Evolutionary conservation across 257 asterid species (phyloP).

Genomic region (Solanum habrochaites): DNA sequence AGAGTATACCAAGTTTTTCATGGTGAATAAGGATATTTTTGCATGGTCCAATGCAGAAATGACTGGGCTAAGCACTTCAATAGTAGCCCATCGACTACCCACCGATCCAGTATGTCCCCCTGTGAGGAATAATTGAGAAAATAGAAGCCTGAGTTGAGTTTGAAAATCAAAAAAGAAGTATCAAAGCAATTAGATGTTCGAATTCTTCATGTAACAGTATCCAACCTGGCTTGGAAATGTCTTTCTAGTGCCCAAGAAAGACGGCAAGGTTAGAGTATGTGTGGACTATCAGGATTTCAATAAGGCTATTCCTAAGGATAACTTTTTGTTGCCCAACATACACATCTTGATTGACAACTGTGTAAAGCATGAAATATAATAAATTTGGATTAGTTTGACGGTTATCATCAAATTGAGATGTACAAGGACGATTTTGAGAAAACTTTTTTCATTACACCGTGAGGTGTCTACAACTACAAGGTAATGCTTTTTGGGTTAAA

Average conservation of each 20-base stretch:
- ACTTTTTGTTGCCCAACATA: no score
- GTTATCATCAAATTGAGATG: neutral
- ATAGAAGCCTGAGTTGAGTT: neutral
- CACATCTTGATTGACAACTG: neutral
- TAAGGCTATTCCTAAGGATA: neutral
- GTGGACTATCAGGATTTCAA: neutral
- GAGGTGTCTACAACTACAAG: neutral
- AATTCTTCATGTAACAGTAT: no score
- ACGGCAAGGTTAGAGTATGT: neutral
- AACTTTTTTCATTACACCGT: neutral
- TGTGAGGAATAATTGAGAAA: neutral
- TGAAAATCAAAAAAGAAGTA: neutral
- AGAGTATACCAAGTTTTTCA: neutral
- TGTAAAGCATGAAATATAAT: neutral
- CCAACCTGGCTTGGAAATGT: neutral
- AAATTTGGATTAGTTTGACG: neutral
- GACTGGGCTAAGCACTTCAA: neutral
- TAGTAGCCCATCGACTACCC: neutral
- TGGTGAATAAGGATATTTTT: neutral
- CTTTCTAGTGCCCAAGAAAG: no score
- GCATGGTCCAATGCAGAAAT: rapidly evolving
- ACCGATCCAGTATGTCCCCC: neutral
- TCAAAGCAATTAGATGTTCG: neutral
- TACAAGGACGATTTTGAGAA: neutral
- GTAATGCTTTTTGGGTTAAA: neutral